phyloP scores from a whole-genome alignment of 768 basidiomycete species.

The Scleroderma citrinum region DNA sequence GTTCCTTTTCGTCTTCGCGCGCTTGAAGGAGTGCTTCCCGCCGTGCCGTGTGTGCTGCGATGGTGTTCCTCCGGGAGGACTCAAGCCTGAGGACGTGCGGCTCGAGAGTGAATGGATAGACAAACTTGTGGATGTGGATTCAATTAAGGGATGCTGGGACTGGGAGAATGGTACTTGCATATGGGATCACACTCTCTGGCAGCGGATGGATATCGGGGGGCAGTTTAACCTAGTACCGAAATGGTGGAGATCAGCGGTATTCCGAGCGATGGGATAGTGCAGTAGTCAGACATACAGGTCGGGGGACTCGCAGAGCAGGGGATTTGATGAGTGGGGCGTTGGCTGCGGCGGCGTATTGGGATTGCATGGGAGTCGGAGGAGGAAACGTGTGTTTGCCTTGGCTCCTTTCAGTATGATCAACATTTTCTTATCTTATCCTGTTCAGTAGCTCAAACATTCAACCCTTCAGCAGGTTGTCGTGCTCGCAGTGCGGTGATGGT shows the following conservation, averaged over 20 bases:
- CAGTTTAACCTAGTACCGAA: slow-evolving; percentile 64
- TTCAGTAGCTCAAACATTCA: too few species aligned
- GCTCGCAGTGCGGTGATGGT: too few species aligned
- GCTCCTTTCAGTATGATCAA: too few species aligned
- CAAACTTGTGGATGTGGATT: slow-evolving; percentile 56
- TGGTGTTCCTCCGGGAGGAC: slow-evolving; percentile 60
- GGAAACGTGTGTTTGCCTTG: too few species aligned
- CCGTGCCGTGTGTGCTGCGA: slow-evolving; percentile 58
- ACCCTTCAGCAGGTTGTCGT: too few species aligned
- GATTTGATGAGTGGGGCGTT: slow-evolving; percentile 87
- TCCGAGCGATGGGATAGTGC: neutral
- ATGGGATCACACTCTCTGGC: slow-evolving; percentile 83
- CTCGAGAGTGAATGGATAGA: slow-evolving; percentile 93
- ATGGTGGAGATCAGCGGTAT: neutral
- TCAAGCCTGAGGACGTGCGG: slow-evolving; percentile 75
- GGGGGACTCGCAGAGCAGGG: slow-evolving; percentile 82
- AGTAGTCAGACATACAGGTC: slow-evolving; percentile 47
- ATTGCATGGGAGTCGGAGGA: slow-evolving; percentile 27
- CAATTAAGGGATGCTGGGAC: too few species aligned
- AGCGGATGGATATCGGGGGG: slow-evolving; percentile 93
- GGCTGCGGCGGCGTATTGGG: slow-evolving; percentile 74
- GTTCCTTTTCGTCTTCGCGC: slow-evolving; percentile 65
- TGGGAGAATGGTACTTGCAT: slow-evolving; percentile 45
- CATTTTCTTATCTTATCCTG: too few species aligned
- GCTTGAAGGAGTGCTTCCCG: slow-evolving; percentile 66